Percentiles rank a stretch among this genome's conserved stretches.
These are phyloP conservation scores for Xylariales sp. DNA, from an alignment of 2,329 filamentous ascomycete species.

Conservation along the genomic window DNA sequence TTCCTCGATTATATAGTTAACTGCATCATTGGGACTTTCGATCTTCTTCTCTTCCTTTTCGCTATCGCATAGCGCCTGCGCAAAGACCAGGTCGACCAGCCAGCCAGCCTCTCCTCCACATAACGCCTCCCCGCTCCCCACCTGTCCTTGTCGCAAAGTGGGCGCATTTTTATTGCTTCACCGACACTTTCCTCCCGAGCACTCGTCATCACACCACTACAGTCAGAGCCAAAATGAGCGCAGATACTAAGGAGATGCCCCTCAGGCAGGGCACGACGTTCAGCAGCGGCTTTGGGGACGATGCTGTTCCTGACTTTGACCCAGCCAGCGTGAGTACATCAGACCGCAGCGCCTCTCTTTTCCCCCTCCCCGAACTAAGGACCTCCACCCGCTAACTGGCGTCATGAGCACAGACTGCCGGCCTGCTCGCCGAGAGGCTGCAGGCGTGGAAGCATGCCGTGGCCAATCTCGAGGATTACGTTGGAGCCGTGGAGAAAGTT, in stretches of 20 bases:
- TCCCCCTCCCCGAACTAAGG: background rate
- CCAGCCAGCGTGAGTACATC: constrained; percentile 47
- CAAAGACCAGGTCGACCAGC: too few species aligned
- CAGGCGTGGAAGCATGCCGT: constrained; percentile 96
- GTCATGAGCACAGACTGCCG: constrained; percentile 54
- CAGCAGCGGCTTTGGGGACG: constrained; percentile 44
- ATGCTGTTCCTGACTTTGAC: constrained; percentile 54
- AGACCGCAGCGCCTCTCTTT: background rate
- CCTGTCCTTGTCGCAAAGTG: too few species aligned
- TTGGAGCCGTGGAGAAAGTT: constrained; percentile 78
- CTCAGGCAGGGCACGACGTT: constrained; percentile 42
- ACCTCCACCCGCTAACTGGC: constrained; percentile 8
- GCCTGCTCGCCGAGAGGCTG: constrained; percentile 78
- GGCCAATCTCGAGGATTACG: constrained; percentile 86
- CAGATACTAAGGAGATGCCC: constrained; percentile 30
- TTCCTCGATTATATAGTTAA: too few species aligned
- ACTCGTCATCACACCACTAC: too few species aligned
- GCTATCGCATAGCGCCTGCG: too few species aligned
- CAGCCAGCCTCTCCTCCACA: too few species aligned
- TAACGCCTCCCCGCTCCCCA: too few species aligned
- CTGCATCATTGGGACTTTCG: too few species aligned
- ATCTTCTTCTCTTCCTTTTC: too few species aligned
- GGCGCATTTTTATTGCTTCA: too few species aligned
- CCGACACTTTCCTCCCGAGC: too few species aligned
- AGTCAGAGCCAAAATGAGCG: constrained; percentile 24